These are phyloP conservation scores for Lepidium africanum DNA, from an alignment of 345 rosid species.

Conservation along the genomic window DNA sequence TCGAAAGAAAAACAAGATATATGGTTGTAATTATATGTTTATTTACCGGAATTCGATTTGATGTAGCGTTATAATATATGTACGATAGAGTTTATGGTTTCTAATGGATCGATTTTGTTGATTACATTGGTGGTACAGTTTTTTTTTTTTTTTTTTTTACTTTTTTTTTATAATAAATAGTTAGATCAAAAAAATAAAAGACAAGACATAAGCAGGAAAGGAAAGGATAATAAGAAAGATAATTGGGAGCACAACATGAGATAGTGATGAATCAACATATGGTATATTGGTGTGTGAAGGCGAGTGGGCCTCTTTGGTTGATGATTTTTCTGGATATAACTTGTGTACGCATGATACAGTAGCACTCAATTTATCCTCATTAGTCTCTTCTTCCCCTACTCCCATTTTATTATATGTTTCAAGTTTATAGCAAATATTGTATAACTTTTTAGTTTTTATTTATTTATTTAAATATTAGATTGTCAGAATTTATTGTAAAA, in stretches of 20 bases:
- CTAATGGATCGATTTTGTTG: too few species aligned
- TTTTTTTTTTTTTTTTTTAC: too few species aligned
- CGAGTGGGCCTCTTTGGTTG: conserved; percentile 35
- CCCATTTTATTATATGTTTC: background rate
- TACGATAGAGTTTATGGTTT: too few species aligned
- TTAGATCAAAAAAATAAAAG: background rate
- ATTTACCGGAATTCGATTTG: too few species aligned
- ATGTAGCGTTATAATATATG: too few species aligned
- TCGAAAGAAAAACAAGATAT: background rate
- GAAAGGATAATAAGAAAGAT: background rate
- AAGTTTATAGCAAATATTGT: background rate
- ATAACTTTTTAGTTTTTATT: background rate
- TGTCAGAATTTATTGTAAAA: background rate
- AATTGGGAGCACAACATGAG: conserved; percentile 21
- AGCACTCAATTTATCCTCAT: conserved; percentile 42
- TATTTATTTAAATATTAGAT: background rate
- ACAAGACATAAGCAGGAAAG: background rate
- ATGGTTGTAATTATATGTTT: background rate
- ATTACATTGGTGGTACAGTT: too few species aligned
- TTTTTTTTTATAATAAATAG: too few species aligned
- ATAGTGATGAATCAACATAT: conserved; percentile 27
- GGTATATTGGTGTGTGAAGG: conserved; percentile 10
- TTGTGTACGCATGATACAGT: conserved; percentile 82
- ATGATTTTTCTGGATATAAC: conserved; percentile 13
- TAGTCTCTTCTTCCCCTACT: conserved; percentile 12